Base-by-base conservation (phyloP, 2,329 filamentous ascomycete species). In the Alternaria novae-zelandiae region DNA sequence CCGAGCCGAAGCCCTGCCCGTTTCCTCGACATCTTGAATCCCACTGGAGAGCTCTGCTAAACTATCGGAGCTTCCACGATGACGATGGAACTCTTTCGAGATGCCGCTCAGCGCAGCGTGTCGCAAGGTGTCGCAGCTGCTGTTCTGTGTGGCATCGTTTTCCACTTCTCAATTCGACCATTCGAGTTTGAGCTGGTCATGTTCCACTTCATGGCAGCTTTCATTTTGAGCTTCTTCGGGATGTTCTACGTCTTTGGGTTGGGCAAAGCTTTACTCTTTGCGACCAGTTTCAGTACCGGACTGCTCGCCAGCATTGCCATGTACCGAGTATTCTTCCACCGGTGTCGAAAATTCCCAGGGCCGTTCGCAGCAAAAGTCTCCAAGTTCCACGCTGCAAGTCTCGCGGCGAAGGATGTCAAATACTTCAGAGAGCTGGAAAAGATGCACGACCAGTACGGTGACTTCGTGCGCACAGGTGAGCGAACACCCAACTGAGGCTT, bases 391-490 rank as follows among this genome's bases (percentile, higher is more conserved):
- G 69, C 68, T 13, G 68, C 73, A 1, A 60, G 58, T 7, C 62
- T 76, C n/a, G 62, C 68, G 7, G 74, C 73, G 21, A 74, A 74
- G 44, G 59, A 71, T 30, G 59, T 71, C 3, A 64, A 76, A 32
- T 79, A 77, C 54, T 71, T 75, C 59, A 69, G 73, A 41, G 72
- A 77, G 26, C 23, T 78, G 8, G 69, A 64, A 5, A 67, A 66
- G 41, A 59, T 79, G 59, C 78, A 80, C 57, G 50, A 64, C 1
- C 57, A 69, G 36, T 79, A 80, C 63, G 78, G 79, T 21, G 73
- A 79, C 46, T 74, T 78, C 63, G 73, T 80, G 6, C 73, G 77
- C 26, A 75, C 72, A 10, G 79, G 79, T 78, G 64, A 63, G 55
- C 60, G 20, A 25, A 6, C 12, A 21, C 7, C 13, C 17, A 23